A percentile compares a stretch with the other conserved stretches of the same genome.
Conservation (phyloP, 306 rosid species). For the Begonia loranthoides region DNA sequence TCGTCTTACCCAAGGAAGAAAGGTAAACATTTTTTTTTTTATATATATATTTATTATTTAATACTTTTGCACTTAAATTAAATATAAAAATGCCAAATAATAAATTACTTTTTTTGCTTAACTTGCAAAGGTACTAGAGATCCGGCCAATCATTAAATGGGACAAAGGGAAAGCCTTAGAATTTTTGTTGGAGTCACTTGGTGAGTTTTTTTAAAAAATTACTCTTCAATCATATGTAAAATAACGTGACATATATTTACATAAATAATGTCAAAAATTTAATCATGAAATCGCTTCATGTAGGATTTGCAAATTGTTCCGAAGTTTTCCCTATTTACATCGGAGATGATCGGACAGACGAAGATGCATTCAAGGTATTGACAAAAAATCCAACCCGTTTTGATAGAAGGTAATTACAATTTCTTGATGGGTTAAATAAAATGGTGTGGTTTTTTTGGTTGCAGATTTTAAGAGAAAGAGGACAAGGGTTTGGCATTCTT, state of each 20-base stretch:
- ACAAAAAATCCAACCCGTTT: not conserved
- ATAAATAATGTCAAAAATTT: too few relatives aligned
- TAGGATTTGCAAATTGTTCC: slow-evolving; percentile 67
- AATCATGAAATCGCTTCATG: slow-evolving; percentile 10
- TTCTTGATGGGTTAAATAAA: not conserved
- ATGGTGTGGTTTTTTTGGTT: not conserved
- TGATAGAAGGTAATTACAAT: not conserved
- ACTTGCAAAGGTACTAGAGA: slow-evolving; percentile 55
- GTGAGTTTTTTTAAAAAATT: slow-evolving; percentile 47
- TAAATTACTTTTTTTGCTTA: too few relatives aligned
- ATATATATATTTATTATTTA: too few relatives aligned
- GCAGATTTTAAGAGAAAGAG: slow-evolving; percentile 69
- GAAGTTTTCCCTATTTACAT: slow-evolving; percentile 85
- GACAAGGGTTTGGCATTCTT: slow-evolving; percentile 90
- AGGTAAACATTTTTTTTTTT: slow-evolving; percentile 25
- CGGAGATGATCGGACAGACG: slow-evolving; percentile 93
- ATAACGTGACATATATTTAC: too few relatives aligned
- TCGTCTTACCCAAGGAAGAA: slow-evolving; percentile 77
- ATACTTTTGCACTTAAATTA: too few relatives aligned
- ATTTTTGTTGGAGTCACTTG: slow-evolving; percentile 80
- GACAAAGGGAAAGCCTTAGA: slow-evolving; percentile 96
- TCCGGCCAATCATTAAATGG: slow-evolving; percentile 94
- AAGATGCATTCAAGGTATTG: slow-evolving; percentile 96
- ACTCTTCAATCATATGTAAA: too few relatives aligned
- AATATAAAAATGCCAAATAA: too few relatives aligned